Percentiles rank a stretch among this genome's conserved stretches.
These are phyloP conservation scores for Globisporangium middletonii DNA, from an alignment of 352 stramenopile species.

Conservation along the genomic window DNA sequence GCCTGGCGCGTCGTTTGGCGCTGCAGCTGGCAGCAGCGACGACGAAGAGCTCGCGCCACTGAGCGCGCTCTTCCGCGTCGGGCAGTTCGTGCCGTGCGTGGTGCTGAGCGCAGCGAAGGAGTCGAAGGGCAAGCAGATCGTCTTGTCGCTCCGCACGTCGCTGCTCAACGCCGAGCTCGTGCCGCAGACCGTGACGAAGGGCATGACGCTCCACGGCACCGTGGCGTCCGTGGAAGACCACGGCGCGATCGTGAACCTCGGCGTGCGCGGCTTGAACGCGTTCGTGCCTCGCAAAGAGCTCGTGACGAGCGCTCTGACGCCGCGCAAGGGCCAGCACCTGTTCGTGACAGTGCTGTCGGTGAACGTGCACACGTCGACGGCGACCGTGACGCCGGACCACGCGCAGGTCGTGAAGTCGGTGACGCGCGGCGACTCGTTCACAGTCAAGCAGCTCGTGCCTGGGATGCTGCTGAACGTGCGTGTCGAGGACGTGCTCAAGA, in stretches of 20 bases:
- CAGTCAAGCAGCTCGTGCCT: constrained; percentile 84
- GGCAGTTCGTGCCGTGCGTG: constrained; percentile 84
- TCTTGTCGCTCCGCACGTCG: constrained; percentile 84
- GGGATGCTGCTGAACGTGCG: constrained; percentile 92
- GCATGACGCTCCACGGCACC: constrained; percentile 75
- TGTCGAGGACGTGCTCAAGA: constrained; percentile 87
- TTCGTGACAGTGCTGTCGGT: constrained; percentile 64
- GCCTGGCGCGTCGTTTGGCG: constrained; percentile 6
- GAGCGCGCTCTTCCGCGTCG: constrained; percentile 54
- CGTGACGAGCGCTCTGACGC: constrained; percentile 17
- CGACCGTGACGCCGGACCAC: constrained; percentile 61
- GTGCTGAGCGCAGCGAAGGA: constrained; percentile 71
- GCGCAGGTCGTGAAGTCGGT: constrained; percentile 67
- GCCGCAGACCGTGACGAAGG: constrained; percentile 55
- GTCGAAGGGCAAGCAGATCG: constrained; percentile 83
- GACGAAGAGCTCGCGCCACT: constrained; percentile 40
- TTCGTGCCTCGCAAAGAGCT: constrained; percentile 82
- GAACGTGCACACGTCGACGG: constrained; percentile 74
- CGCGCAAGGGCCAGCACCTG: constrained; percentile 57
- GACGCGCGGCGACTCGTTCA: constrained; percentile 79
- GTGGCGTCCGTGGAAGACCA: constrained; percentile 92
- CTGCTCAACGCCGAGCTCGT: constrained; percentile 80
- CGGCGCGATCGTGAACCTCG: constrained; percentile 90
- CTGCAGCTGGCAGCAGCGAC: constrained; percentile 8
- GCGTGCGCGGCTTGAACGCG: constrained; percentile 63